Evolutionary conservation across 768 basidiomycete species (phyloP), one percentile per base, ranked within the genome.

Genomic region (Serendipita sp.): DNA sequence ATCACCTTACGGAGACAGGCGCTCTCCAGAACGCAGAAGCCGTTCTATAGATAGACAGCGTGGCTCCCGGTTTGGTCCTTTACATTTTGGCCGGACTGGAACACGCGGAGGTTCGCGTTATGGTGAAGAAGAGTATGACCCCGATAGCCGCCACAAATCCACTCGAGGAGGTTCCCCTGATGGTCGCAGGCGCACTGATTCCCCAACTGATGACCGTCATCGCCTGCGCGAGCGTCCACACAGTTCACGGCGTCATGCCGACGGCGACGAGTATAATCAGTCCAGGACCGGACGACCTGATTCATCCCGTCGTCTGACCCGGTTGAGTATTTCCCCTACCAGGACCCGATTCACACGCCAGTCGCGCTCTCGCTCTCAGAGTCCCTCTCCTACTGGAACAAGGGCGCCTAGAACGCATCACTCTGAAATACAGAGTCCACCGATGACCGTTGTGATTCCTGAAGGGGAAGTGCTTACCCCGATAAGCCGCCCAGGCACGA

Each of bases 361-460:
- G 53, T 54, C 56, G 46, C 66, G 53, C 13, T 56, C 67, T 46
- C 69, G 34, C 60, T 54, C 7, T 28, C 66, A 15, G 67, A 10
- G 35, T 44, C 54, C 46, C 34, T 53, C 51, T 54, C 53, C 63
- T 24, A 30, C 63, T 16, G 41, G 7, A 37, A 28, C 56, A 37
- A 24, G 56, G 8, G 56, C 56, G 28, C 56, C 56, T 16, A 8
- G 18, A 8, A 60, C 56, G 4, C 56, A 60, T 37, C 18, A 37
- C 8, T 28, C 56, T 13, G 64, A 64, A 45, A 56, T 47, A 28
- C 63, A 64, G 64, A 66, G 68, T 60, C 64, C 53, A 48, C 68
- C 44, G 37, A 65, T 68, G 62, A 28, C 65, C 37, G 68, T 60
- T 24, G 58, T 56, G 7, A 60, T 66, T 66, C 65, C 60, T 41